Percentiles rank a stretch among this genome's conserved stretches.
phyloP scores from a whole-genome alignment of 371 early-diverging fungal genomes.

The Mucor irregularis region DNA sequence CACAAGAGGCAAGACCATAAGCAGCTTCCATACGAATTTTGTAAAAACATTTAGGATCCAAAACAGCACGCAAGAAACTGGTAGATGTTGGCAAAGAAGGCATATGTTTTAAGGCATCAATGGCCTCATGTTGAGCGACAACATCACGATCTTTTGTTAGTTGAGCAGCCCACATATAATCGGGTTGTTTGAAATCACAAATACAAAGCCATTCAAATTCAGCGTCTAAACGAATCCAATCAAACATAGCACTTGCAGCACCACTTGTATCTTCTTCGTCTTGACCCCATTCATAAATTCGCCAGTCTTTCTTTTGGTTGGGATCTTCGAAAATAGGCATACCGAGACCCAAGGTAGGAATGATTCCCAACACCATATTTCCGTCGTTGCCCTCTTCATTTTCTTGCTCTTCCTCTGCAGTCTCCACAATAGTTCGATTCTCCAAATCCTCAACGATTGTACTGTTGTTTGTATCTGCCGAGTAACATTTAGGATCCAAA shows the following conservation, averaged over 20 bases:
- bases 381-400: conserved; percentile 63
- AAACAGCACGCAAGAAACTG: conserved; percentile 73
- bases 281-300: conserved; percentile 81
- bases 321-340: conserved; percentile 76
- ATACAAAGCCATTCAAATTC: conserved; percentile 93
- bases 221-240: conserved; percentile 97
- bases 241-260: conserved; percentile 78
- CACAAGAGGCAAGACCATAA: conserved; percentile 78
- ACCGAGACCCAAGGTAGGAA: conserved; percentile 60
- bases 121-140: conserved; percentile 93
- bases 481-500: conserved; percentile 76
- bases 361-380: conserved; percentile 39
- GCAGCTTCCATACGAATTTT: conserved; percentile 93
- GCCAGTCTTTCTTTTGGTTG: conserved; percentile 72
- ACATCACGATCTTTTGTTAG: conserved; percentile 94
- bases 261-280: conserved; percentile 73
- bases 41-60: conserved; percentile 88
- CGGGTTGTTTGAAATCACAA: conserved; percentile 90
- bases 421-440: neutral
- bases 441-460: neutral
- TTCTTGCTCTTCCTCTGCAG: conserved; percentile 45
- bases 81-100: conserved; percentile 75
- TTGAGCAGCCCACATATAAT: conserved; percentile 97
- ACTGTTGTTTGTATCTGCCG: neutral
- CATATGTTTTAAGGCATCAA: conserved; percentile 62